Evolutionary conservation across 2,329 filamentous ascomycete genomes (phyloP).

Genomic region (Fusarium begoniae): DNA sequence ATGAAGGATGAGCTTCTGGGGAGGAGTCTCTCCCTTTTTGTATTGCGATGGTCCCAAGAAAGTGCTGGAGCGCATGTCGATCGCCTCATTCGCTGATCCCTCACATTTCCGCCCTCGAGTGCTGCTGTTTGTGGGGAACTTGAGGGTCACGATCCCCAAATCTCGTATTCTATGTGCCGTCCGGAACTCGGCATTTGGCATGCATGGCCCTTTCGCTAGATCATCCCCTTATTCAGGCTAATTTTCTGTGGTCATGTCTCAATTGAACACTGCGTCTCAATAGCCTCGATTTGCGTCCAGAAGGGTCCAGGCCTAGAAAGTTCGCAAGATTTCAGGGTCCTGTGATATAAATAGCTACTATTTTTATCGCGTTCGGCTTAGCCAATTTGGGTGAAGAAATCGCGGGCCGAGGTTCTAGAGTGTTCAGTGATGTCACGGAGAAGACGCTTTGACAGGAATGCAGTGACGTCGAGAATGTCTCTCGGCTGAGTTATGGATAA

Average conservation of each 20-base stretch:
- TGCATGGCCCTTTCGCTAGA: neutral
- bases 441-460: neutral
- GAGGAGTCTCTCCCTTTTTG: neutral
- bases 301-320: neutral
- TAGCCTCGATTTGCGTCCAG: neutral
- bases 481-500: neutral
- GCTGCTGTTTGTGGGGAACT: slow-evolving; percentile 11
- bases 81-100: slow-evolving; percentile 11
- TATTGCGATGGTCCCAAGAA: neutral
- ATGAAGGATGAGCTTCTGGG: neutral
- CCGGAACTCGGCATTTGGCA: slow-evolving; percentile 6
- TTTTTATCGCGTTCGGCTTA: neutral
- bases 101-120: neutral
- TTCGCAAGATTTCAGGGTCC: neutral
- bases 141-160: slow-evolving; percentile 17
- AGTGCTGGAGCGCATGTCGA: neutral
- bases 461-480: neutral
- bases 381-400: neutral
- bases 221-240: neutral
- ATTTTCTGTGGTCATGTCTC: neutral
- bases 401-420: neutral
- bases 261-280: neutral
- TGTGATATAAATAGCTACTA: slow-evolving; percentile 2
- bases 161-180: slow-evolving; percentile 25
- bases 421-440: neutral